Evolutionary conservation across 2,329 filamentous ascomycete genomes (phyloP).

Genomic region (Colletotrichum godetiae): DNA sequence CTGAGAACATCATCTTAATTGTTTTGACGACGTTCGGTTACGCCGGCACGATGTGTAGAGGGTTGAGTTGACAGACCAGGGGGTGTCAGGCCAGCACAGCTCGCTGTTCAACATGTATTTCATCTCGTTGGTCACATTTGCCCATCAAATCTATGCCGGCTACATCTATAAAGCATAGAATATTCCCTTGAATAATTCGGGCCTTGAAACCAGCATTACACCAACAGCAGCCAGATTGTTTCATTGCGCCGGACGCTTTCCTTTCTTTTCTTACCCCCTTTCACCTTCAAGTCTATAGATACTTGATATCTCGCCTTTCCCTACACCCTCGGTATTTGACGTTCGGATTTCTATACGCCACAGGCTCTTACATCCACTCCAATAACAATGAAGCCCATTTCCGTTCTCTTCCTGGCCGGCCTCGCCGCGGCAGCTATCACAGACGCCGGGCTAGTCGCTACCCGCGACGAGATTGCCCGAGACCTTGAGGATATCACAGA

Average conservation of each 20-base stretch:
- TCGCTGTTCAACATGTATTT: background rate
- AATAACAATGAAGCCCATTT: slow-evolving; percentile 19
- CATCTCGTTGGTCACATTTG: accelerated
- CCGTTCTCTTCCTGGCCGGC: slow-evolving; percentile 19
- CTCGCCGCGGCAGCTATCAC: slow-evolving; percentile 20
- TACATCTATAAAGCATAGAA: slow-evolving; percentile 4
- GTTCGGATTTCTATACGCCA: background rate
- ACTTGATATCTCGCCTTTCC: background rate
- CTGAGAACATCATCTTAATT: background rate
- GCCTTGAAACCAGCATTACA: background rate
- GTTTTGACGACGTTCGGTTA: background rate
- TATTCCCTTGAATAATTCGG: background rate
- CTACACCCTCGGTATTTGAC: background rate
- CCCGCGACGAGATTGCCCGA: background rate
- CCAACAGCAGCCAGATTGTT: background rate
- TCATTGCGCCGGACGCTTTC: slow-evolving; percentile 14
- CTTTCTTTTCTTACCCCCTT: background rate
- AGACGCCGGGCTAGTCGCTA: slow-evolving; percentile 3
- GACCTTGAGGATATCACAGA: background rate
- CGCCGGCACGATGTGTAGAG: background rate
- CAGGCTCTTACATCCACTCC: background rate
- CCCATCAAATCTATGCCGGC: background rate
- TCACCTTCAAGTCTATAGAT: background rate
- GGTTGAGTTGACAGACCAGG: background rate
- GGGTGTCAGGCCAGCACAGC: background rate